Evolutionary conservation across 768 basidiomycete genomes (phyloP).

Genomic region (Lanmaoa rubissima): DNA sequence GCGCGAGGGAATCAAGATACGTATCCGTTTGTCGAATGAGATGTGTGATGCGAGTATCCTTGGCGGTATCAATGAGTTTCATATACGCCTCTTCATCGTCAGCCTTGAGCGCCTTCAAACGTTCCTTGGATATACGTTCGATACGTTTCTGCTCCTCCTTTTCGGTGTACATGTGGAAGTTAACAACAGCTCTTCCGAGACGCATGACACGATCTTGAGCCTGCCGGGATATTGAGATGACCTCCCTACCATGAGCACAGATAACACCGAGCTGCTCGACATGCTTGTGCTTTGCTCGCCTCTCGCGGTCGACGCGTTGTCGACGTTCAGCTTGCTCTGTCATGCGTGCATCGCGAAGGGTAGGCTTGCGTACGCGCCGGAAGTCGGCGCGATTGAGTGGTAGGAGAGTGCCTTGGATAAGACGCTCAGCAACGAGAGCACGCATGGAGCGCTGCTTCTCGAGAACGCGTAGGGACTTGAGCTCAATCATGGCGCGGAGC

Average conservation of each 20-base stretch:
- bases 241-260: conserved; percentile 75
- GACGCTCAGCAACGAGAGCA: conserved; percentile 79
- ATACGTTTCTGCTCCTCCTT: conserved; percentile 98
- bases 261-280: conserved; percentile 90
- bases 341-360: conserved; percentile 82
- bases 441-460: conserved; percentile 91
- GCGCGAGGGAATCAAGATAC: conserved; percentile 92
- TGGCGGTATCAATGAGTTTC: conserved; percentile 98
- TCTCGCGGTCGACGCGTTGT: conserved; percentile 90
- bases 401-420: conserved; percentile 84
- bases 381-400: conserved; percentile 92
- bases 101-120: conserved; percentile 94
- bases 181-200: conserved; percentile 76
- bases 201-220: conserved; percentile 57
- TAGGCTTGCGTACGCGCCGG: conserved; percentile 81
- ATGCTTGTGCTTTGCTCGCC: conserved; percentile 94
- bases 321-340: conserved; percentile 89
- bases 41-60: conserved; percentile 98
- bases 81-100: conserved; percentile 99
- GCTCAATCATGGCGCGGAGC: conserved; percentile 87
- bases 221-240: conserved; percentile 64
- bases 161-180: conserved; percentile 87
- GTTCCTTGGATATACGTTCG: conserved; percentile 94
- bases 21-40: conserved; percentile 90
- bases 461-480: conserved; percentile 83